Evolutionary conservation across 768 basidiomycete species (phyloP), one percentile per base, ranked within the genome.

Genomic region (Tricholoma furcatifolium): DNA sequence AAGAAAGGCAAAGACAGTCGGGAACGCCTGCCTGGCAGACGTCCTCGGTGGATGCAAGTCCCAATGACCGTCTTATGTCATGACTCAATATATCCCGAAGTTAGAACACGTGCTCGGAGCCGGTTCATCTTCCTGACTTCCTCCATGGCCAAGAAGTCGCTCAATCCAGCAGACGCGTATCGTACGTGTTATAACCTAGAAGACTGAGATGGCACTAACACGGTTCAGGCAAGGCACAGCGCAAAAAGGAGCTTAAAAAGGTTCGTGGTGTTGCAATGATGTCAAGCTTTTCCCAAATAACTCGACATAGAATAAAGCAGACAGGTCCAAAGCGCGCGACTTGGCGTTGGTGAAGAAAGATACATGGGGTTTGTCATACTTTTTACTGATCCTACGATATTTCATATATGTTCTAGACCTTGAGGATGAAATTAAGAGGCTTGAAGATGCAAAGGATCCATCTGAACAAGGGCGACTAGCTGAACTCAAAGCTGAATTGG

Each of bases 191-290:
- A 31, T 30, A 20, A 34, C 15, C 42, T 10, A 38, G 4, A 11
- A 41, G 2, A 1, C 43, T 10, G 18, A 47, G 10, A 10, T n/a
- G 47, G n/a, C 24, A 39, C 20, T 50, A 4, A 56, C 17, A 55
- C 23, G 21, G 47, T 24, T 32, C 61, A 97, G 94, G 94, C 50
- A 98, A 98, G 72, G 85, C 91, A 3, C 87, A 87, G 65, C 80
- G 92, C 54, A 94, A 93, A 70, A 98, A 94, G 67, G 96, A 99
- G 67, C 74, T 98, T 40, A 96, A 96, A 74, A 96, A 93, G 87
- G 93, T 86, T 70, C 60, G 82, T 57, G 32, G 24, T 39, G 12
- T 30, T 6, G 20, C 32, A 43, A n/a, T 40, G 17, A 35, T 35
- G 11, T 43, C 17, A 58, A 58, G 42, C 57, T 51, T 55, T 54